Conservation (phyloP, 352 stramenopile genomes). For the Phytopythium boreale region DNA sequence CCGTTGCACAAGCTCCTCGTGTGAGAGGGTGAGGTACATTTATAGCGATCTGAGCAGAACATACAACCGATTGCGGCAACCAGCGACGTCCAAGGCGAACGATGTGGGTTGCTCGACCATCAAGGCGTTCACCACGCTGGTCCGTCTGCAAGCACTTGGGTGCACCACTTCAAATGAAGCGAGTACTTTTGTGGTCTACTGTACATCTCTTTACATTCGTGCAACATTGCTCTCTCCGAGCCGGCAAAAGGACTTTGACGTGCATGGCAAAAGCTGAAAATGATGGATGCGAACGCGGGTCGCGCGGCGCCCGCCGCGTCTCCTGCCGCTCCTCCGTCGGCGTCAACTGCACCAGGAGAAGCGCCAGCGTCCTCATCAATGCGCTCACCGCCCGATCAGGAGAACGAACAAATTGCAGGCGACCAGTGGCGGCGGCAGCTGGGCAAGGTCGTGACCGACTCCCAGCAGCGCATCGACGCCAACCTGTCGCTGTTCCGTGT, state of each 20-base stretch:
- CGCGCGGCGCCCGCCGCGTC: neutral
- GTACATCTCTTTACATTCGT: neutral
- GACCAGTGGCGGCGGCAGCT: conserved; percentile 20
- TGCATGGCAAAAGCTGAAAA: neutral
- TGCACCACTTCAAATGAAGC: neutral
- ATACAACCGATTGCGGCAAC: too few species aligned
- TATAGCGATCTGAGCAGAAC: too few species aligned
- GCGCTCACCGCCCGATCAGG: neutral
- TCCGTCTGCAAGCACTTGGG: too few species aligned
- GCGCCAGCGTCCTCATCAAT: neutral
- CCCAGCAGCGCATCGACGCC: conserved; percentile 52
- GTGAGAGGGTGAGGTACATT: too few species aligned
- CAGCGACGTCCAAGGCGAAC: too few species aligned
- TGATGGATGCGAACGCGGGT: neutral
- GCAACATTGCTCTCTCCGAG: neutral
- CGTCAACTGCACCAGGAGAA: neutral
- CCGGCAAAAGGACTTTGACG: neutral
- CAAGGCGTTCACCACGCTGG: too few species aligned
- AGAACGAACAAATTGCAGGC: neutral
- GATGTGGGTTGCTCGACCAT: too few species aligned
- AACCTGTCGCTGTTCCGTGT: conserved; percentile 68
- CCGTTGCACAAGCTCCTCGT: too few species aligned
- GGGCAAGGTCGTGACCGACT: conserved; percentile 28
- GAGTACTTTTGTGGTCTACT: neutral
- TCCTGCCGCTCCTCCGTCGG: neutral